phyloP scores from a whole-genome alignment of 306 rosid genomes.

The Prunus davidiana region DNA sequence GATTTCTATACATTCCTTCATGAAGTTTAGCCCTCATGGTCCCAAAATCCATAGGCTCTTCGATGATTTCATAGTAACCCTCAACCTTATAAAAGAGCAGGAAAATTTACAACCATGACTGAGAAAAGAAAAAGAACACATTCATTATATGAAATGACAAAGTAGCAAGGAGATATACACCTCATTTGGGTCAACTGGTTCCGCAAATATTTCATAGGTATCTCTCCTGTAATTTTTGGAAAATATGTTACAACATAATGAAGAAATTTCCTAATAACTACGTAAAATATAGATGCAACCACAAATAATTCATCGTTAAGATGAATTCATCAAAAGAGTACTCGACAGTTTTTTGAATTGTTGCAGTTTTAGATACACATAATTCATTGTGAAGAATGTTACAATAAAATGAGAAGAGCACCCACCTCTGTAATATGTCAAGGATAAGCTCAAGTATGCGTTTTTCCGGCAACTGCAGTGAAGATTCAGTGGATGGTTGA shows the following conservation, averaged over 20 bases:
- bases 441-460: constrained; percentile 55
- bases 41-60: constrained; percentile 81
- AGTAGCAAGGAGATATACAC: constrained; percentile 22
- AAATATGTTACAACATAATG: constrained; percentile 1
- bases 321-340: not conserved
- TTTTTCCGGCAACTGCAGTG: constrained; percentile 44
- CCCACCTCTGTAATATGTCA: constrained; percentile 62
- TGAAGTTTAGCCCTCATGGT: constrained; percentile 83
- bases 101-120: constrained; percentile 9
- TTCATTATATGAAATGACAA: not conserved
- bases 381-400: not conserved
- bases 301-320: no score
- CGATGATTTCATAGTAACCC: constrained; percentile 47
- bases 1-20: constrained; percentile 55
- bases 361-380: not conserved
- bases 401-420: not conserved
- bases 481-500: constrained; percentile 34
- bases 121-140: not conserved
- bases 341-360: not conserved
- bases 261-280: not conserved
- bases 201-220: constrained; percentile 64
- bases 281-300: not conserved
- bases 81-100: constrained; percentile 43
- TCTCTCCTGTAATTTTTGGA: constrained; percentile 46
- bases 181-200: constrained; percentile 68